Base-by-base conservation (phyloP, 1,284 basidiomycete species). In the Crucibulum parvulum region DNA sequence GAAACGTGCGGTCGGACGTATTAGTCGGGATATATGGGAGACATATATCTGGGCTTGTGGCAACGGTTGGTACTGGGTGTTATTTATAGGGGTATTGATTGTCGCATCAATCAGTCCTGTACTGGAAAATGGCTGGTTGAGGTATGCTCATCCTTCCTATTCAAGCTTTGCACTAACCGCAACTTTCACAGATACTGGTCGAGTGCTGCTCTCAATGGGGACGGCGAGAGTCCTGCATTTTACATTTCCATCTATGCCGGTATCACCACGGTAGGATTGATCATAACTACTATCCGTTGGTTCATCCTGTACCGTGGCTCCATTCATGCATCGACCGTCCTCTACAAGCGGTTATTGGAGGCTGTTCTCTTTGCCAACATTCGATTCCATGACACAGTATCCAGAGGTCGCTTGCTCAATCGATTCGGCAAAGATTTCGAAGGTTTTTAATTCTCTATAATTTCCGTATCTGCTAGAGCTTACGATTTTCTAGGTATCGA, bases 381-480 rank as follows among this genome's bases (percentile, higher is more conserved):
- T 55, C 88, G 95, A 34, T 98, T 98, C 84, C 96, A 97, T 70
- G 96, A 98, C 71, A 98, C 95, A 0, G 89, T 95, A 4, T 93
- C 91, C 53, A 87, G 94, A 50, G 95, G 95, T 7, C 87, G 94
- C 11, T 78, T 96, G 7, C 78, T 96, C 41, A 96, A 97, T 72
- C 84, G 95, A 41, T 97, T 98, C 68, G 94, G 95, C 45, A 97
- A 98, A 73, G 96, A 98, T 72, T 94, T 97, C 60, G 95, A 98
- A 80, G 92, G 90, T 88, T 61, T n/a, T 13, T 51, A 34, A 4
- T 35, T 34, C 24, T 51, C 31, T 6, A 13, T 43, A 43, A 43
- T 51, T 34, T 11, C 7, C 9, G n/a, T 31, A 34, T 51, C 37
- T 24, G 18, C 67, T 55, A 10, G 35, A 50, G 15, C 9, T 53